Evolutionary conservation across 2,329 filamentous ascomycete genomes (phyloP), one percentile per base, ranked within the genome.

Genomic region (Penicillium digitatum): DNA sequence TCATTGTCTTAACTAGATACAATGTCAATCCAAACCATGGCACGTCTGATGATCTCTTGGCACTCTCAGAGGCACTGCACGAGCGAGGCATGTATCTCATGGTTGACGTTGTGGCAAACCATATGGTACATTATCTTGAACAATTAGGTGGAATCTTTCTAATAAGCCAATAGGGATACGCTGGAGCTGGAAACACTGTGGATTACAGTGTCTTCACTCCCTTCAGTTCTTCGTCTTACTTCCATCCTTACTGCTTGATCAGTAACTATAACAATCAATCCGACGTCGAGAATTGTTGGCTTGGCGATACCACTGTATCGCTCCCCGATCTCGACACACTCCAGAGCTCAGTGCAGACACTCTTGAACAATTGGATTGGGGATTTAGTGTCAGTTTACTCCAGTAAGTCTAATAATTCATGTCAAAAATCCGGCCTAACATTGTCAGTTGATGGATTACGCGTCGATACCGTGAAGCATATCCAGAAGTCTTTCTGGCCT

Each of bases 321-420:
- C 79, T 89, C 1, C 83, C 86, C 0, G 86, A 89, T 60, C 68
- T 88, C 9, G 74, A 82, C 54, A 88, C 86, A 1, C 77, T 80
- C 34, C 73, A 76, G 35, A 52, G 71, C 0, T 68, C 69, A 1
- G 80, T 88, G 10, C 75, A 78, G 31, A 67, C 67, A 16, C 71
- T 81, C 3, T 82, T 81, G 66, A 74, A 82, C 51, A 69, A 73
- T 14, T 89, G 86, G 87, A 76, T 88, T 60, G 68, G 66, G 18
- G 73, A 74, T 39, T 73, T 88, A 0, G 80, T 88, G 2, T 67
- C 75, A 3, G 81, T 84, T 58, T 88, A 87, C 65, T 76, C 75
- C 20, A 84, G 87, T 74, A 83, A 84, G 65, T 39, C 5, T 2
- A 8, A 8, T 11, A 3, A 7, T 18, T 3, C 12, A 7, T 10